phyloP scores from a whole-genome alignment of 2,329 filamentous ascomycete genomes.

The Alternaria angustiovoidea region DNA sequence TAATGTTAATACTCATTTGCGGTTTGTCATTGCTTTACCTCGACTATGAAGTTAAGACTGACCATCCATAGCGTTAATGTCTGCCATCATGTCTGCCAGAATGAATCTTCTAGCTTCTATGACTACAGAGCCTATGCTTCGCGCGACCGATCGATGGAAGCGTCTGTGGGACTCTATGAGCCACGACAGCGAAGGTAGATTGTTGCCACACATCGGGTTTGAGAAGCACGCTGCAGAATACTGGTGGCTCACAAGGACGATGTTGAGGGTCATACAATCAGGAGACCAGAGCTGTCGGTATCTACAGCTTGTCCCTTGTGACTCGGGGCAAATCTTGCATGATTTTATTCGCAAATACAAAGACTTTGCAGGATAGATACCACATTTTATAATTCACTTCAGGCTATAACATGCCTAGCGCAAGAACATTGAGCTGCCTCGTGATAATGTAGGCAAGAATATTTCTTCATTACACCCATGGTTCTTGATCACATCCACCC shows the following conservation, averaged over 20 bases:
- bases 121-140: neutral
- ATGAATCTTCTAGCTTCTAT: neutral
- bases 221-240: neutral
- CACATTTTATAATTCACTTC: neutral
- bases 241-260: neutral
- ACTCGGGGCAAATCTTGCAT: neutral
- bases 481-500: neutral
- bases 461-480: neutral
- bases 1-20: neutral
- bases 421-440: neutral
- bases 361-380: neutral
- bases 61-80: neutral
- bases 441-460: neutral
- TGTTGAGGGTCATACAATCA: neutral
- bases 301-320: neutral
- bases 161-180: neutral
- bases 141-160: neutral
- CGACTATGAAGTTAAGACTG: fast-evolving
- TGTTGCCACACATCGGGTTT: neutral
- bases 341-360: neutral
- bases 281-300: neutral
- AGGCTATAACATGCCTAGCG: neutral
- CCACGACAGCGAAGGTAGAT: neutral
- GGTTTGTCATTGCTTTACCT: neutral
- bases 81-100: neutral